Conservation (phyloP, 805 yeast species). For the Candida tallmaniae region DNA sequence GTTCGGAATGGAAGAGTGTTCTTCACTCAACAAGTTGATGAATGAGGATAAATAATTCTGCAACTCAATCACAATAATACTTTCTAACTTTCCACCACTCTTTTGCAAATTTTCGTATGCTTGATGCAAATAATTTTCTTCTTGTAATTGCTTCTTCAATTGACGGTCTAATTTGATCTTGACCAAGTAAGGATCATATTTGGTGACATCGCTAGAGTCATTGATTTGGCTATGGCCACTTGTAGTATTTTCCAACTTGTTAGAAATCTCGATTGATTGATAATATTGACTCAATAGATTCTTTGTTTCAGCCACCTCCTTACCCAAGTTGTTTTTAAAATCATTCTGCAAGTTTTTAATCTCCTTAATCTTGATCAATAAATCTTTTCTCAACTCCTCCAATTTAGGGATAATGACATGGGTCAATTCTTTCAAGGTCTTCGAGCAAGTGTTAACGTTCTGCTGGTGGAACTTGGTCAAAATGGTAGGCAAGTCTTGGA, state of each 20-base stretch:
- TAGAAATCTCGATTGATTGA: constrained; percentile 63
- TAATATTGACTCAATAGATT: constrained; percentile 43
- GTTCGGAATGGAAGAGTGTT: constrained; percentile 67
- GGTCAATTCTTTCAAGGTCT: constrained; percentile 48
- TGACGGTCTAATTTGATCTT: constrained; percentile 71
- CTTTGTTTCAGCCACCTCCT: constrained; percentile 46
- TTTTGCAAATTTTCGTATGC: constrained; percentile 83
- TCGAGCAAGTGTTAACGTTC: constrained; percentile 30
- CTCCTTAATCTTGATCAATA: constrained; percentile 80
- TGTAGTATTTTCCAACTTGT: constrained; percentile 34
- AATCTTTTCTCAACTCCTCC: constrained; percentile 62
- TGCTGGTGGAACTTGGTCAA: constrained; percentile 48
- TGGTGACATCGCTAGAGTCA: constrained; percentile 22
- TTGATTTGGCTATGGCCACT: constrained; percentile 12
- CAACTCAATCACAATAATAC: constrained; percentile 80
- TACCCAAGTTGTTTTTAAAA: constrained; percentile 69
- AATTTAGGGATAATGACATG: constrained; percentile 48
- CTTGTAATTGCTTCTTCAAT: constrained; percentile 70
- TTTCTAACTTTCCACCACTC: constrained; percentile 81
- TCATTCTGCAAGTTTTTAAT: constrained; percentile 79
- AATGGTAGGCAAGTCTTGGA: constrained; percentile 76
- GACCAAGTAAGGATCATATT: constrained; percentile 78
- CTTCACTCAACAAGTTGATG: constrained; percentile 66
- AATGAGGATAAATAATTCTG: constrained; percentile 76
- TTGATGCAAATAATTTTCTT: constrained; percentile 83